Conservation (phyloP, 257 asterid species). For the Parsonsia alboflavescens region DNA sequence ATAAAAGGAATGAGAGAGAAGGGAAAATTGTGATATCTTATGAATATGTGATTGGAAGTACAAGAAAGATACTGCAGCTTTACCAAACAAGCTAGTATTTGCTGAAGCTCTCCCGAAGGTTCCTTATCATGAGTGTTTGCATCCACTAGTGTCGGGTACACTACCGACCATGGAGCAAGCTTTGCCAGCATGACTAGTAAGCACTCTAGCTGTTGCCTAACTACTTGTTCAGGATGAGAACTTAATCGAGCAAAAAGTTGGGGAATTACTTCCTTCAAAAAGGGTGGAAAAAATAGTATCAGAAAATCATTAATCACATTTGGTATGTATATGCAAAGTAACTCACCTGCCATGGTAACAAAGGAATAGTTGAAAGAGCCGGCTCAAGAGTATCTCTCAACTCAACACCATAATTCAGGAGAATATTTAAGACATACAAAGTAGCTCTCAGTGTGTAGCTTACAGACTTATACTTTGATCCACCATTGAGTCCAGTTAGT, state of each 20-base stretch:
- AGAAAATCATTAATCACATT: conserved; percentile 26
- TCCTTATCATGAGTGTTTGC: conserved; percentile 77
- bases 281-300: conserved; percentile 21
- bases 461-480: conserved; percentile 47
- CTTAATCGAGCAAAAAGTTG: conserved; percentile 93
- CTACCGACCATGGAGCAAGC: conserved; percentile 87
- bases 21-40: neutral
- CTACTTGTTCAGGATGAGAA: conserved; percentile 85
- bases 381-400: conserved; percentile 73
- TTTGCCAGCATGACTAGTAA: conserved; percentile 85
- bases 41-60: neutral
- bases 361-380: conserved; percentile 77
- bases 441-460: conserved; percentile 82
- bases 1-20: neutral
- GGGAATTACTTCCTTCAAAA: conserved; percentile 84
- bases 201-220: conserved; percentile 77
- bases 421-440: conserved; percentile 71
- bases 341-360: conserved; percentile 96
- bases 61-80: conserved; percentile 3
- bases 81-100: conserved; percentile 84
- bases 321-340: conserved; percentile 14
- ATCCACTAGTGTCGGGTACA: conserved; percentile 94
- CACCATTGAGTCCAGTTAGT: conserved; percentile 47
- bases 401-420: conserved; percentile 88
- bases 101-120: conserved; percentile 87